Base-by-base conservation (phyloP, 2,329 filamentous ascomycete genomes). In the Fusarium concolor region DNA sequence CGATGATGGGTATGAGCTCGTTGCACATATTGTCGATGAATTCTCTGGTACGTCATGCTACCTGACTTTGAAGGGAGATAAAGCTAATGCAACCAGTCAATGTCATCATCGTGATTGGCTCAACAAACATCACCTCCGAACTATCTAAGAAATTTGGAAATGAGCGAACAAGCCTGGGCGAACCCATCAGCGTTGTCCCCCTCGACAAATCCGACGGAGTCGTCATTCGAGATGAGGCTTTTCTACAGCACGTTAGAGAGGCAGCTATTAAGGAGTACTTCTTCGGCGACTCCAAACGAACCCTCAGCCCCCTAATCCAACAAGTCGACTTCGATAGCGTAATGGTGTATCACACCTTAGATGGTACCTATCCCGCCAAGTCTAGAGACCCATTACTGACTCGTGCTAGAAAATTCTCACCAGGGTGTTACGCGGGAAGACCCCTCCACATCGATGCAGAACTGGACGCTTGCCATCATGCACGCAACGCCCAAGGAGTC, bases 241-340 rank as follows among this genome's bases (percentile, higher is more conserved):
- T 93, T 77, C 88, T 94, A 84, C 91, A 92, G 73, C 85, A 89
- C 17, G 81, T 88, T 7, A 87, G 92, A 43, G 92, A 96, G 74
- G 87, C 91, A 1, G 87, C 92, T 50, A 94, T 97, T 52, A 91
- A 92, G 70, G 91, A 94, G 72, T 99, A 99, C 79, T 99, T 99
- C 82, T 99, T 97, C 76, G 96, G 96, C 11, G 91, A 92, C 66
- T 80, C 86, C 2, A 89, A 88, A 65, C 87, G 91, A 59, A 91
- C 92, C 0, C 83, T 99, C 3, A 96, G 92, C 44, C 96, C 96
- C 0, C 92, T 94, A 72, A 96, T 93, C 9, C 93, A 97, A 74
- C 91, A 92, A 61, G 88, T 97, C 6, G 90, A 93, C 65, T 96
- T 94, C 76, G 85, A 89, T 60, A 87, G 89, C 10, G 78, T 97